These are phyloP conservation scores for Neocucurbitaria cava DNA, from an alignment of 2,329 filamentous ascomycete genomes.

Conservation along the genomic window DNA sequence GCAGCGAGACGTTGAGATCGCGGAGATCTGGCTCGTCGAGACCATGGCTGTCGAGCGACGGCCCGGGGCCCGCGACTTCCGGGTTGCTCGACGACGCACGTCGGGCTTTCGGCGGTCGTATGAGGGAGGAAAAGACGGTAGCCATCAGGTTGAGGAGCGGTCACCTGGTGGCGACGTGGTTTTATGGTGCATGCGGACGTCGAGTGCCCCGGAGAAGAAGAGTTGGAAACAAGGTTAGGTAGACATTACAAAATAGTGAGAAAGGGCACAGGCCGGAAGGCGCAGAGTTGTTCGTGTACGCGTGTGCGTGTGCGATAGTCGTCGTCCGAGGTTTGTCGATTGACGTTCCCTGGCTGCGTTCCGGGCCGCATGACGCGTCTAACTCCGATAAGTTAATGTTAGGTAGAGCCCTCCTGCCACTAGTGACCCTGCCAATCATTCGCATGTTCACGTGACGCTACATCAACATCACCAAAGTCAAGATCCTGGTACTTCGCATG, in stretches of 20 bases:
- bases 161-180: constrained; percentile 6
- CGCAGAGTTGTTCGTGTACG: background rate
- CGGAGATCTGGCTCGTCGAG: constrained; percentile 68
- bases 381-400: background rate
- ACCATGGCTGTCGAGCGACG: constrained; percentile 14
- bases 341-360: background rate
- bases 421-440: background rate
- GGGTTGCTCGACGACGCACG: constrained; percentile 18
- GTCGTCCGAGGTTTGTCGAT: background rate
- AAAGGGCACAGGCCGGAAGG: background rate
- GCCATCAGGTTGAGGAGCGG: constrained; percentile 31
- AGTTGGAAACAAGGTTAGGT: constrained; percentile 6
- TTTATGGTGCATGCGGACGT: constrained; percentile 10
- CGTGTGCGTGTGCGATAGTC: background rate
- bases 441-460: constrained; percentile 1
- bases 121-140: constrained; percentile 46
- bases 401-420: too few species aligned
- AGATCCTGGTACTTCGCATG: too few species aligned
- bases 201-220: background rate
- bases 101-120: constrained; percentile 33
- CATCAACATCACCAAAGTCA: too few species aligned
- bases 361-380: constrained; percentile 22
- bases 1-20: constrained; percentile 73
- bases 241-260: constrained; percentile 19
- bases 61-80: constrained; percentile 10